These are phyloP conservation scores for Hepatocystis sp. DNA, from an alignment of 169 alveolate species.

Conservation along the genomic window DNA sequence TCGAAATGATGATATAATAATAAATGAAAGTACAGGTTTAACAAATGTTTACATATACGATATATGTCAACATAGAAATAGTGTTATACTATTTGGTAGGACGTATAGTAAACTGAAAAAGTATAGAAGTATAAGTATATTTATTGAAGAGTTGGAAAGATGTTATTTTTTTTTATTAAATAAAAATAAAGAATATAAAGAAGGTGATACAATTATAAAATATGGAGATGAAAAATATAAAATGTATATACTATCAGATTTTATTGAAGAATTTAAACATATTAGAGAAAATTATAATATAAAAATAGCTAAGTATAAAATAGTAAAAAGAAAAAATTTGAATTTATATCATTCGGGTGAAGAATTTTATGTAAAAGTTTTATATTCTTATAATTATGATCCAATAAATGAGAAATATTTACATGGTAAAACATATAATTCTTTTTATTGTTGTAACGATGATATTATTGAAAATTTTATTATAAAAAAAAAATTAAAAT, in stretches of 20 bases:
- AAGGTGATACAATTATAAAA: conserved; percentile 33
- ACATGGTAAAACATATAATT: conserved; percentile 28
- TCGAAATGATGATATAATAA: conserved; percentile 27
- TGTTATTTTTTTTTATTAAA: conserved; percentile 45
- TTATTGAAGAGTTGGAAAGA: conserved; percentile 44
- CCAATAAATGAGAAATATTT: conserved; percentile 32
- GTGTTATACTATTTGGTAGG: conserved; percentile 60
- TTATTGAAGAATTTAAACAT: conserved; percentile 40
- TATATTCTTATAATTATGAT: conserved; percentile 47
- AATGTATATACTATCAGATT: conserved; percentile 24
- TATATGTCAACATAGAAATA: conserved; percentile 68
- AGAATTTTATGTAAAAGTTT: conserved; percentile 55
- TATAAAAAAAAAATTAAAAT: conserved; percentile 42
- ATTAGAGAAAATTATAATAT: conserved; percentile 53
- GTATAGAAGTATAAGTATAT: conserved; percentile 57
- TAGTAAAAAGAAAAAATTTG: conserved; percentile 43
- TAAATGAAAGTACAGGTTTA: conserved; percentile 27
- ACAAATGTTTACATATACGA: conserved; percentile 47
- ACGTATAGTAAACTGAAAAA: conserved; percentile 32
- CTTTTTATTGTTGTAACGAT: conserved; percentile 72
- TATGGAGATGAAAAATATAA: conserved; percentile 31
- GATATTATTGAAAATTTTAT: conserved; percentile 62
- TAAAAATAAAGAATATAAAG: conserved; percentile 21
- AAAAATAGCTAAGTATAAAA: conserved; percentile 53
- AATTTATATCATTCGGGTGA: conserved; percentile 26